These are phyloP conservation scores for Hamamelis virginiana DNA, from an alignment of 164 flowering plant species.

Conservation along the genomic window DNA sequence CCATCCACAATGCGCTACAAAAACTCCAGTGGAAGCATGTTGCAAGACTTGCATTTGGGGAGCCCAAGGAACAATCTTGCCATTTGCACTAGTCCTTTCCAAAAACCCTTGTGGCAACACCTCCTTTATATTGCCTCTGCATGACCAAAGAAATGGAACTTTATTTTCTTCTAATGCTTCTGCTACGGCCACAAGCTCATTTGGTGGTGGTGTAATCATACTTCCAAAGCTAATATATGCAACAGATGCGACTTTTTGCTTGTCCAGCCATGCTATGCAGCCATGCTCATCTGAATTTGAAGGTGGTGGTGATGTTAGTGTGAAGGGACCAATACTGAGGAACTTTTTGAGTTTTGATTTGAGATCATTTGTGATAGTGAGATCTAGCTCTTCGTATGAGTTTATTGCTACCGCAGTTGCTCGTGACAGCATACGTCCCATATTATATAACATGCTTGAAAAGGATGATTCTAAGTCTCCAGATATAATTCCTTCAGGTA, in stretches of 20 bases:
- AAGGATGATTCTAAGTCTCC: slow-evolving; percentile 13
- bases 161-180: slow-evolving; percentile 13
- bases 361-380: slow-evolving; percentile 7
- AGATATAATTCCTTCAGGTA: slow-evolving; percentile 16
- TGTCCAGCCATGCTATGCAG: slow-evolving; percentile 16
- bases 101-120: slow-evolving; percentile 16
- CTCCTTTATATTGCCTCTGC: background rate
- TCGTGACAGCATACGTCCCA: slow-evolving; percentile 28
- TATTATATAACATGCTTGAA: too few relatives aligned
- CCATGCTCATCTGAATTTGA: background rate
- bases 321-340: slow-evolving; percentile 21
- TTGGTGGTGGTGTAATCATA: slow-evolving; percentile 1
- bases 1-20: slow-evolving; percentile 23
- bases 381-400: slow-evolving; percentile 42
- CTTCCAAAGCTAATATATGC: slow-evolving; percentile 14
- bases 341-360: slow-evolving; percentile 17
- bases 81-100: background rate
- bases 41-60: slow-evolving; percentile 12
- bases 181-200: slow-evolving; percentile 12
- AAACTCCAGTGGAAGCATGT: slow-evolving; percentile 11
- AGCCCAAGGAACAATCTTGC: slow-evolving; percentile 18
- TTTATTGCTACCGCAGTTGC: slow-evolving; percentile 35
- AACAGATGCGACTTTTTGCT: slow-evolving; percentile 7
- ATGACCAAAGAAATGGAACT: slow-evolving; percentile 16
- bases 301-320: slow-evolving; percentile 1